Evolutionary conservation across 169 alveolate genomes (phyloP).

Genomic region (Plasmodium gonderi): DNA sequence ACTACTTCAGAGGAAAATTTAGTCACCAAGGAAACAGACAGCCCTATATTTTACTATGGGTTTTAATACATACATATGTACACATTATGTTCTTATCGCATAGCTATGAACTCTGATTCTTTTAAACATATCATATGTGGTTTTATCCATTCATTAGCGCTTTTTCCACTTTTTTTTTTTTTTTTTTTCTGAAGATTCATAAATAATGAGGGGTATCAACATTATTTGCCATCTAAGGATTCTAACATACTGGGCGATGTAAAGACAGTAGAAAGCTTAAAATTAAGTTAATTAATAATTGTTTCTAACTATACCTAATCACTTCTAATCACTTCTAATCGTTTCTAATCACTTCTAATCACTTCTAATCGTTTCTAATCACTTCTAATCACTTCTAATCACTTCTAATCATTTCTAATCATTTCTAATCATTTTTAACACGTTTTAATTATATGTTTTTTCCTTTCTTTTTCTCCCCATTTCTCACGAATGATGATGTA

Average conservation of each 20-base stretch:
- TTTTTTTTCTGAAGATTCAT: constrained; percentile 43
- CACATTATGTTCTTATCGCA: neutral
- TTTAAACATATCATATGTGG: neutral
- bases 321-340: neutral
- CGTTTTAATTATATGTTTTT: neutral
- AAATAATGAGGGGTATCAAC: constrained; percentile 70
- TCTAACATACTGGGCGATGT: constrained; percentile 37
- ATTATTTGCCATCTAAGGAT: constrained; percentile 65
- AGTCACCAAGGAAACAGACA: constrained; percentile 35
- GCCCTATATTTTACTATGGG: constrained; percentile 71
- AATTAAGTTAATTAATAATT: neutral
- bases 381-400: neutral
- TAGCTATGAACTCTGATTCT: neutral
- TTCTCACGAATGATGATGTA: neutral
- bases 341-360: neutral
- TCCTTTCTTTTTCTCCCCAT: neutral
- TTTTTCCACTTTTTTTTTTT: neutral
- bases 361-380: neutral
- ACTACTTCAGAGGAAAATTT: constrained; percentile 25
- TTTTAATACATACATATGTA: constrained; percentile 3
- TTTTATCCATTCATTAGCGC: neutral
- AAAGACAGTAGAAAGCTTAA: neutral
- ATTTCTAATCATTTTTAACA: neutral
- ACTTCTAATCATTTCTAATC: neutral
- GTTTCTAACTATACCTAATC: neutral